Evolutionary conservation across 768 basidiomycete genomes (phyloP).

Genomic region (Heimioporus sp.): DNA sequence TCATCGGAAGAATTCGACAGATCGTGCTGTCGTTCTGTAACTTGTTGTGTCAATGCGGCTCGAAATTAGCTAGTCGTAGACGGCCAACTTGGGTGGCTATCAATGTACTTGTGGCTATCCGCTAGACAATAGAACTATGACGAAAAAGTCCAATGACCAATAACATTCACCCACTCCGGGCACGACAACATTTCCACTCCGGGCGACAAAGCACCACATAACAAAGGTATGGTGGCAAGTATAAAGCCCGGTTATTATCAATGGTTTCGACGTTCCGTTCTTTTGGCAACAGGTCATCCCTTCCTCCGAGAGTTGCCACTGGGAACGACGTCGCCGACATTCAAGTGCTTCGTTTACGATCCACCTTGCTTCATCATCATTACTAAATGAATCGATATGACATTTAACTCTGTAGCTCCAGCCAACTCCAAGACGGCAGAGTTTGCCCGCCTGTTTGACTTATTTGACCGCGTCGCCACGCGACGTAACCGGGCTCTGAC

Average conservation of each 20-base stretch:
- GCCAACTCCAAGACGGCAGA: slow-evolving; percentile 45
- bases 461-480: slow-evolving; percentile 54
- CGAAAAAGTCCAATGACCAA: too few relatives aligned
- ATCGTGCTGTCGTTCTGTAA: too few relatives aligned
- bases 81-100: too few relatives aligned
- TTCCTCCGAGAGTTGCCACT: not conserved
- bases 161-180: too few relatives aligned
- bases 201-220: slow-evolving; percentile 14
- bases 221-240: not conserved
- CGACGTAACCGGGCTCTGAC: slow-evolving; percentile 34
- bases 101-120: too few relatives aligned
- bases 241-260: slow-evolving; percentile 15
- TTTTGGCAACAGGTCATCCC: slow-evolving; percentile 4
- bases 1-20: too few relatives aligned
- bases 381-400: slow-evolving; percentile 17
- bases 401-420: slow-evolving; percentile 15
- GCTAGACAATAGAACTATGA: too few relatives aligned
- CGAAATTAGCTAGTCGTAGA: too few relatives aligned
- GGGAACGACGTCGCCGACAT: not conserved
- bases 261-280: not conserved
- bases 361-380: not conserved
- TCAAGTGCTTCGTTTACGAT: not conserved
- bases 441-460: slow-evolving; percentile 50
- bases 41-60: too few relatives aligned
- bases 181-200: too few relatives aligned